Conservation (phyloP, 139 green algal species). For the Auxenochlorella protothecoides region DNA sequence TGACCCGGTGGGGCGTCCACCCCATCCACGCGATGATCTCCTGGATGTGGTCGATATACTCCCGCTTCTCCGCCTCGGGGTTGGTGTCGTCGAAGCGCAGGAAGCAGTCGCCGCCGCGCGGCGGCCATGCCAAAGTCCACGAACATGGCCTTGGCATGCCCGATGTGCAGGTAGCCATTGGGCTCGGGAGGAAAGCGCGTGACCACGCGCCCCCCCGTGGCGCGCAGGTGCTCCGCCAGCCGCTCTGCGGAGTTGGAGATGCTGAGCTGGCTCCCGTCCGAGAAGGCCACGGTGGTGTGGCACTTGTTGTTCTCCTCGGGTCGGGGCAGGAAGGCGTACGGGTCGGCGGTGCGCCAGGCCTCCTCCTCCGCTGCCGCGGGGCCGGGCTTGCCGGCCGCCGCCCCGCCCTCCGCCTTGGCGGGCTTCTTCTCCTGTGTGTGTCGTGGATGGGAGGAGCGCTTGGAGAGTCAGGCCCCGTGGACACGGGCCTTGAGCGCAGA, state of each 20-base stretch:
- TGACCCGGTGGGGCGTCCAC: slow-evolving; percentile 65
- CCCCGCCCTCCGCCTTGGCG: slow-evolving; percentile 7
- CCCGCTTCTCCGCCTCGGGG: slow-evolving; percentile 93
- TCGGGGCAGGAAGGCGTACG: slow-evolving; percentile 76
- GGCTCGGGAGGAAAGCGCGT: slow-evolving; percentile 98
- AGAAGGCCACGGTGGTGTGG: slow-evolving; percentile 49
- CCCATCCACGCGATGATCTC: slow-evolving; percentile 93
- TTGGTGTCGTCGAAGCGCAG: slow-evolving; percentile 98
- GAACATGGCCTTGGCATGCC: slow-evolving; percentile 98
- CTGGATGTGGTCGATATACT: slow-evolving; percentile 98
- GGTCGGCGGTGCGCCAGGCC: slow-evolving; percentile 41
- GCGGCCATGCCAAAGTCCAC: slow-evolving; percentile 95
- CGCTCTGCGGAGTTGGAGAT: slow-evolving; percentile 73
- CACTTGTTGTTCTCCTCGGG: slow-evolving; percentile 71
- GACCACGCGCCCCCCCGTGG: slow-evolving; percentile 76
- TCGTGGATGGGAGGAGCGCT: not conserved
- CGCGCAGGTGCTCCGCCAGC: slow-evolving; percentile 66
- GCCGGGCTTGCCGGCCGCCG: slow-evolving; percentile 5
- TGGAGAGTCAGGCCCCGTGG: too few relatives aligned
- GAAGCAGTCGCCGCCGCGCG: slow-evolving; percentile 74
- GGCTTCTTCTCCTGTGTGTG: slow-evolving; percentile 16
- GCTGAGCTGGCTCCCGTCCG: slow-evolving; percentile 44
- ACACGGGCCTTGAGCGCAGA: too few relatives aligned
- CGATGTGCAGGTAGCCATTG: slow-evolving; percentile 86
- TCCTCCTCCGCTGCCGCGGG: slow-evolving; percentile 9